These are phyloP conservation scores for Umbelopsis sp. DNA, from an alignment of 192 early-diverging fungal genomes.

Conservation along the genomic window DNA sequence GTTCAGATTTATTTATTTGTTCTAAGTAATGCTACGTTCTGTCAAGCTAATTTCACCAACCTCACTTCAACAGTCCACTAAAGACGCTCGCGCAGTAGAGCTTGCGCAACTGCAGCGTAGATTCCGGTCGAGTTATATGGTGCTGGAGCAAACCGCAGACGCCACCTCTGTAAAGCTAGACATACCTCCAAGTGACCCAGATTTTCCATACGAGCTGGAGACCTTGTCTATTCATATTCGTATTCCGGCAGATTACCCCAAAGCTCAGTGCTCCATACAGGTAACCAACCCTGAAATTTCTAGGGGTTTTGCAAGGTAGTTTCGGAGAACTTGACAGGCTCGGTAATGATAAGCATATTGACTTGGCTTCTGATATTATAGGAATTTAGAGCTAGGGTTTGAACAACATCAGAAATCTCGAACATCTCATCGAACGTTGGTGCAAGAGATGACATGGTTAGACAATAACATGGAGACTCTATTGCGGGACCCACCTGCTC, in stretches of 20 bases:
- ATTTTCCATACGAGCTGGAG: conserved; percentile 79
- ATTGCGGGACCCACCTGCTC: conserved; percentile 60
- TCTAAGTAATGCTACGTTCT: background rate
- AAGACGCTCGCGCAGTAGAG: conserved; percentile 24
- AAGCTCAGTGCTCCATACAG: conserved; percentile 42
- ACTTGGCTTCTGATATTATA: conserved; percentile 31
- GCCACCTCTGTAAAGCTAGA: conserved; percentile 33
- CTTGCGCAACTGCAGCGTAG: conserved; percentile 19
- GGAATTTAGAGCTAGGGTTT: conserved; percentile 63
- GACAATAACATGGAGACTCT: conserved; percentile 64
- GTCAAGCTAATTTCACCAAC: background rate
- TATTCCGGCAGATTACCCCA: conserved; percentile 58
- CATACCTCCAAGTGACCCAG: conserved; percentile 63
- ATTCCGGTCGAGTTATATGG: conserved; percentile 8
- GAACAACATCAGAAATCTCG: conserved; percentile 43
- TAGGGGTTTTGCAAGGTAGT: conserved; percentile 48
- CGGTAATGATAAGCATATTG: conserved; percentile 6
- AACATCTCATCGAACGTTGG: conserved; percentile 32
- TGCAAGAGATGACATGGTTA: conserved; percentile 59
- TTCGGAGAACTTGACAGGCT: conserved; percentile 1
- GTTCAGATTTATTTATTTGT: background rate
- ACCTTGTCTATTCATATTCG: conserved; percentile 61
- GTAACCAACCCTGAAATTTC: conserved; percentile 59
- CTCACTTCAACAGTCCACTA: background rate
- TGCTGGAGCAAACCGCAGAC: conserved; percentile 1